A percentile compares a stretch with the other conserved stretches of the same genome.
These are phyloP conservation scores for Kazachstania taianensis DNA, from an alignment of 805 yeast species.

Conservation along the genomic window DNA sequence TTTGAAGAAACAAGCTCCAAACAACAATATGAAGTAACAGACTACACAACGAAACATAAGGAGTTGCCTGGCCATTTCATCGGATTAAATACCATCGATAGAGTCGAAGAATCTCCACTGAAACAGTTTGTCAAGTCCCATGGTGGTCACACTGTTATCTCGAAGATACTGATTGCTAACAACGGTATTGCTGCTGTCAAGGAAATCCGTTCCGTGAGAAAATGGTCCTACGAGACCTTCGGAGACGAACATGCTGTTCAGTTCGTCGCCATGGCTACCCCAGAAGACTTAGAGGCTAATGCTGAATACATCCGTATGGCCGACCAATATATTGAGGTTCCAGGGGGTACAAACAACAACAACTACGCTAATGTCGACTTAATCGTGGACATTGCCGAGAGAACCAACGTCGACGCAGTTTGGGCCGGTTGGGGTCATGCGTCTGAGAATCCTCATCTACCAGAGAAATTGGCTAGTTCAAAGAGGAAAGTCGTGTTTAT, in stretches of 20 bases:
- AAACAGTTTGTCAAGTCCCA: slow-evolving; percentile 76
- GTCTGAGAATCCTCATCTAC: slow-evolving; percentile 92
- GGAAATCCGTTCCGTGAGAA: slow-evolving; percentile 92
- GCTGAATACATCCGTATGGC: slow-evolving; percentile 99
- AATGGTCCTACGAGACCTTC: slow-evolving; percentile 99
- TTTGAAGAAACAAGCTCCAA: slow-evolving; percentile 29
- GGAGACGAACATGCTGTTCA: slow-evolving; percentile 89
- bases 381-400: slow-evolving; percentile 94
- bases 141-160: slow-evolving; percentile 92
- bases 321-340: slow-evolving; percentile 94
- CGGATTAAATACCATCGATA: slow-evolving; percentile 70
- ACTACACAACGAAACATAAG: slow-evolving; percentile 29
- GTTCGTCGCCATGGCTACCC: slow-evolving; percentile 98
- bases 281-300: slow-evolving; percentile 95
- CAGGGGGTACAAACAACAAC: slow-evolving; percentile 98
- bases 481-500: slow-evolving; percentile 84
- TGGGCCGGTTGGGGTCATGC: slow-evolving; percentile 99
- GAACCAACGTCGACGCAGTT: slow-evolving; percentile 93
- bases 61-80: slow-evolving; percentile 61
- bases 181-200: slow-evolving; percentile 99
- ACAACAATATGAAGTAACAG: slow-evolving; percentile 23
- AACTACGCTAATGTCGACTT: slow-evolving; percentile 97
- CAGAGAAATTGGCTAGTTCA: slow-evolving; percentile 89
- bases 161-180: slow-evolving; percentile 84
- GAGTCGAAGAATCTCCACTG: slow-evolving; percentile 66